Evolutionary conservation across 2,329 filamentous ascomycete species (phyloP).

Genomic region (Hymenoscyphus albidus): DNA sequence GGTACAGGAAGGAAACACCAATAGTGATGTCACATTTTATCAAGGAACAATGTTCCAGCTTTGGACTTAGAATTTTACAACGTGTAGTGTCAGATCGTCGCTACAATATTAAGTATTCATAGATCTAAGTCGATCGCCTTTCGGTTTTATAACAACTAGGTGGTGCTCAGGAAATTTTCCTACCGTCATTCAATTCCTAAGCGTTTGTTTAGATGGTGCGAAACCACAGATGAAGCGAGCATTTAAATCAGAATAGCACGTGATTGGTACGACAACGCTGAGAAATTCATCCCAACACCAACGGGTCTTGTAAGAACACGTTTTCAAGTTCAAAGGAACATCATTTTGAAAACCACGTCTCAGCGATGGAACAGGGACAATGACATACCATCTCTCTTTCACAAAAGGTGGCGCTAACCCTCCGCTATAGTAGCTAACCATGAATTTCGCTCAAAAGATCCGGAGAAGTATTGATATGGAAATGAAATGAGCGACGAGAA

Average conservation of each 20-base stretch:
- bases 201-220: conserved; percentile 45
- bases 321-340: conserved; percentile 10
- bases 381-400: conserved; percentile 25
- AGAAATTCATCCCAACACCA: conserved; percentile 21
- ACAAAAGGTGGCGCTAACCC: conserved; percentile 22
- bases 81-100: conserved; percentile 34
- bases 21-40: no score
- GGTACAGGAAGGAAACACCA: no score
- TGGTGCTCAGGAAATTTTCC: conserved; percentile 39
- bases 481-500: background rate
- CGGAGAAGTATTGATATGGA: conserved; percentile 16
- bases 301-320: conserved; percentile 20
- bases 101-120: conserved; percentile 47
- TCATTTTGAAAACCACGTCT: conserved; percentile 23
- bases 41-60: no score
- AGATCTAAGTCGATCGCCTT: conserved; percentile 46
- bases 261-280: conserved; percentile 25
- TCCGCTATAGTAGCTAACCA: conserved; percentile 13
- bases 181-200: conserved; percentile 36
- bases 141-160: conserved; percentile 37
- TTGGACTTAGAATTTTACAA: background rate
- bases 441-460: background rate
- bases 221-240: conserved; percentile 39
- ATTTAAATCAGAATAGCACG: conserved; percentile 38
- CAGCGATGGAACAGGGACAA: conserved; percentile 23